Base-by-base conservation (phyloP, 129 eudicot genomes). In the Solidago caesia region DNA sequence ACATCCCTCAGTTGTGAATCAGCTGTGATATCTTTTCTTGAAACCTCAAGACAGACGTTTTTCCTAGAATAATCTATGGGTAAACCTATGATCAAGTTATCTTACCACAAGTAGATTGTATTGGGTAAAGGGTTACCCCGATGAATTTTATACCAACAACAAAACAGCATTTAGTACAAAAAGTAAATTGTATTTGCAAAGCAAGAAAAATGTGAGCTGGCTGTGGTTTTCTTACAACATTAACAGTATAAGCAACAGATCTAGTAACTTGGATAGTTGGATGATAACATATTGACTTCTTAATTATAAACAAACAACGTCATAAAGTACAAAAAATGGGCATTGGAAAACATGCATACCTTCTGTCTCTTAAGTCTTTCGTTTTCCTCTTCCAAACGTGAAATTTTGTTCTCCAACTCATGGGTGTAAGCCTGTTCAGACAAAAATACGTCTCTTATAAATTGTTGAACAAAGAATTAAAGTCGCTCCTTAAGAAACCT, bases 351-450 rank as follows among this genome's bases (percentile, higher is more conserved):
- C 6, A n/a, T 63, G 29, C 80, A 68, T 82, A 93, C 98, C 96
- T 84, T 80, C 77, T 82, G 96, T 67, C 84, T 88, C 89, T 80
- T 86, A 61, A 94, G 96, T 85, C 91, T 91, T 84, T 87, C 97
- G 67, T 94, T 94, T 82, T 94, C 98, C 82, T 88, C 93, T 84
- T 94, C 98, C 67, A 94, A 84, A 42, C 91, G 98, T 4, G 96
- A 82, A 74, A 94, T 91, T 79, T 94, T 94, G 78, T 86, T 94
- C 91, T 94, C 98, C 75, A 94, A 79, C 83, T 94, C 98, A 77
- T 94, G 84, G 1, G 97, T 94, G 89, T 94, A 94, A 78, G 97
- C 98, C 98, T 94, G 79, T 76, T 16, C 45, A 84, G 39, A 73
- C 79, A 77, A 42, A 74, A 49, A 53, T 0, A 8, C 16, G 63